phyloP scores from a whole-genome alignment of 257 asterid species.

The Nicotiana tomentosiformis region DNA sequence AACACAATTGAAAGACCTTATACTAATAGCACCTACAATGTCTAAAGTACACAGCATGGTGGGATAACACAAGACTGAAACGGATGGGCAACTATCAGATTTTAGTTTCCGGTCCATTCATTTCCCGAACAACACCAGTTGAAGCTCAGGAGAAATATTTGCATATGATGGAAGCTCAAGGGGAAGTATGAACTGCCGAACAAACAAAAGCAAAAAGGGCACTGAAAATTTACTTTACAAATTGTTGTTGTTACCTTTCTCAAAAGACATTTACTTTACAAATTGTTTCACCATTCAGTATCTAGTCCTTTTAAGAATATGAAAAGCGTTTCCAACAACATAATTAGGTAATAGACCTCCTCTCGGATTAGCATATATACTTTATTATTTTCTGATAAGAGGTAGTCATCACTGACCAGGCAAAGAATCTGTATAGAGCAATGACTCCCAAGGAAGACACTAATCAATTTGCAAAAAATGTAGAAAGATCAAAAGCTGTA shows the following conservation, averaged over 20 bases:
- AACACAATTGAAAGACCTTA: background rate
- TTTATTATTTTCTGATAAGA: background rate
- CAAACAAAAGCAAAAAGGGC: background rate
- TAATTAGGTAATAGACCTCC: background rate
- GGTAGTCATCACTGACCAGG: background rate
- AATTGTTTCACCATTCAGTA: background rate
- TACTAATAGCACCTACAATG: background rate
- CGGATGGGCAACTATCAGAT: background rate
- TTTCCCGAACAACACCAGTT: background rate
- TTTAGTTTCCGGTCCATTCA: background rate
- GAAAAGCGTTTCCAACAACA: background rate
- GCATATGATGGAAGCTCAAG: background rate
- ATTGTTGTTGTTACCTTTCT: background rate
- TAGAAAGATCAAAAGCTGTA: background rate
- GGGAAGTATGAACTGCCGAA: background rate
- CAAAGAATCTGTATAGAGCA: background rate
- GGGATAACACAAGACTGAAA: background rate
- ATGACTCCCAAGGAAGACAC: background rate
- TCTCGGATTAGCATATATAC: background rate
- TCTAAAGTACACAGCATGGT: background rate
- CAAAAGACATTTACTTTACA: background rate
- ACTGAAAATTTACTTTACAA: background rate
- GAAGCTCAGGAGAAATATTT: background rate
- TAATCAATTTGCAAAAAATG: background rate
- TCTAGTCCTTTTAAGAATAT: background rate